These are phyloP conservation scores for Ascochyta koolunga DNA, from an alignment of 2,329 filamentous ascomycete species.

Conservation along the genomic window DNA sequence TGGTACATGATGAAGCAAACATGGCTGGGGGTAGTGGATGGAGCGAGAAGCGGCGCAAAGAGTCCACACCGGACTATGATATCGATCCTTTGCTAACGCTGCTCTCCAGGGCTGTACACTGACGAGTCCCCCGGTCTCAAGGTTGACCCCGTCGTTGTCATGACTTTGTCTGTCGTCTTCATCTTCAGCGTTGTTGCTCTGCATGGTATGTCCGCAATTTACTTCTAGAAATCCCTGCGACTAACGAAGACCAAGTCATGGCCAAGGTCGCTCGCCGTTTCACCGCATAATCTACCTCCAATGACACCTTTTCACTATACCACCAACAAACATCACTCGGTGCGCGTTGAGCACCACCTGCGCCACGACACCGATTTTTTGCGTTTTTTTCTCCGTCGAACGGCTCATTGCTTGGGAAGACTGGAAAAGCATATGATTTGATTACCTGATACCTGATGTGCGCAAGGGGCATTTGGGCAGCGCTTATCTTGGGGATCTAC, in stretches of 20 bases:
- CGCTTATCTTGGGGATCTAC: constrained; percentile 21
- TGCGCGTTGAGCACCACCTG: constrained; percentile 2
- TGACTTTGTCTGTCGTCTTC: constrained; percentile 95
- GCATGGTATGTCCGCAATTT: constrained; percentile 72
- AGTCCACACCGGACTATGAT: not conserved
- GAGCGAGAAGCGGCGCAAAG: not conserved
- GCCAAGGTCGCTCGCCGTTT: constrained; percentile 94
- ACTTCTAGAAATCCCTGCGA: not conserved
- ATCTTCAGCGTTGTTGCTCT: constrained; percentile 98
- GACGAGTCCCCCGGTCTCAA: constrained; percentile 97
- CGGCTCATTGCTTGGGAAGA: constrained; percentile 25
- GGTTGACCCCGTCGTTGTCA: constrained; percentile 96
- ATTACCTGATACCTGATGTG: constrained; percentile 18
- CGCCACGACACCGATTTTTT: constrained; percentile 7
- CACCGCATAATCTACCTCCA: constrained; percentile 55
- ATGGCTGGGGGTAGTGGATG: not conserved
- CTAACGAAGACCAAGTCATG: constrained; percentile 68
- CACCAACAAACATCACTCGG: constrained; percentile 6
- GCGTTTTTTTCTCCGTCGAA: constrained; percentile 16
- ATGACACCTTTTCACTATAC: constrained; percentile 13
- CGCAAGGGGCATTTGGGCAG: constrained; percentile 19
- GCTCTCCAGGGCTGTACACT: constrained; percentile 81
- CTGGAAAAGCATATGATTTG: constrained; percentile 33
- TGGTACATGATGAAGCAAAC: not conserved
- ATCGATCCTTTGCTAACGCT: not conserved